Evolutionary conservation across 352 stramenopile genomes (phyloP), one percentile per base, ranked within the genome.

Genomic region (Pythium biforme): DNA sequence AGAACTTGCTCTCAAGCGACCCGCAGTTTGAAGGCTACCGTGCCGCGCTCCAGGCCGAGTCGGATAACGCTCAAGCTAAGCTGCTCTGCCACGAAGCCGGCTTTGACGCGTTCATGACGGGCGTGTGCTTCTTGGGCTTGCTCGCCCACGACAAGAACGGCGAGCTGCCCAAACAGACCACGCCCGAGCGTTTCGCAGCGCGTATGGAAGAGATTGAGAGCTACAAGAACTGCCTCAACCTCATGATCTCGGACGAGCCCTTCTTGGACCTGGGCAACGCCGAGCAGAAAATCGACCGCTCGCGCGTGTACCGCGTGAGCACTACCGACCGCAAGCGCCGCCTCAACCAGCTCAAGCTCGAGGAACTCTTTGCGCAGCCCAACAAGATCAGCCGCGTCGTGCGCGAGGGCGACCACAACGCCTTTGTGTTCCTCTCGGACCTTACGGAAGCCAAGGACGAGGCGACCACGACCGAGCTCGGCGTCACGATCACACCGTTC

Each of bases 51-150:
- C 73, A 87, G 59, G 70, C 70, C 17, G 72, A 85, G 33, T 68
- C 69, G 1, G 72, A 84, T 11, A 70, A 84, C 17, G 70, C 68
- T 6, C 72, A 83, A 2, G 72, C 78, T 29, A 83, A 77, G n/a
- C 47, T 80, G 54, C 62, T 92, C 25, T 89, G 81, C 34, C 86
- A 95, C 64, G 86, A 95, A 59, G 86, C 86, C n/a, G 86, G 86
- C 39, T 95, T 92, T 50, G 86, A 95, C 40, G 83, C 86, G 19
- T 90, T 92, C 69, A 93, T 95, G 83, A 95, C 86, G 2, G 77
- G 72, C 45, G 75, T 92, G 33, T 89, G 84, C 56, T 93, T 90
- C 64, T 62, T 93, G 22, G 82, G 82, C 33, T 61, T 93, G 20
- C 57, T 90, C 34, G 79, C 76, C 0, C 79, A 89, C 43, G 76